Conservation (phyloP, 768 basidiomycete genomes). For the Harrya chromipes region DNA sequence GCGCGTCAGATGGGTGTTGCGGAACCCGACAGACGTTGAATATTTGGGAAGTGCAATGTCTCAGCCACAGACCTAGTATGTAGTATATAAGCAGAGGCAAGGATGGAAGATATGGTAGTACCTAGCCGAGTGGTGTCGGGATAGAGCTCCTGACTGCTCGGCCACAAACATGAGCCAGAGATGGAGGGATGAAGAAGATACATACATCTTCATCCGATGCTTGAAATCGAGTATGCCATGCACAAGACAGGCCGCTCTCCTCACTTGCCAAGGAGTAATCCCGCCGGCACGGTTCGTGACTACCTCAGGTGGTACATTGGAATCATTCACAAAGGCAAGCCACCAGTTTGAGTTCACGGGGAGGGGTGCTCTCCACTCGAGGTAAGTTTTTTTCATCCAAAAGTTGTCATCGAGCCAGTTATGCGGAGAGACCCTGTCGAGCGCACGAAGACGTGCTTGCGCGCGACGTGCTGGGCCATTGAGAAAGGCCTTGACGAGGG, state of each 20-base stretch:
- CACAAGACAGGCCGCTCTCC: slow-evolving; percentile 79
- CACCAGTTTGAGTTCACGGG: slow-evolving; percentile 96
- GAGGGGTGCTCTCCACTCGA: slow-evolving; percentile 82
- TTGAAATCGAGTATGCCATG: slow-evolving; percentile 74
- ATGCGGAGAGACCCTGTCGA: slow-evolving; percentile 78
- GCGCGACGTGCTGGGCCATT: slow-evolving; percentile 13
- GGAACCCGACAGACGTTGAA: slow-evolving; percentile 84
- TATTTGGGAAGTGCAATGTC: slow-evolving; percentile 52
- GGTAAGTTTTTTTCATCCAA: slow-evolving; percentile 86
- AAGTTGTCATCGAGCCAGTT: slow-evolving; percentile 97
- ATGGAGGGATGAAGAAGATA: slow-evolving; percentile 7
- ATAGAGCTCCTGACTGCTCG: slow-evolving; percentile 59
- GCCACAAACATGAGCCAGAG: slow-evolving; percentile 7
- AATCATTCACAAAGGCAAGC: slow-evolving; percentile 80
- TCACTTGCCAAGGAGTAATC: slow-evolving; percentile 79
- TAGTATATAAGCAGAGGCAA: neutral
- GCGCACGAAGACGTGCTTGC: slow-evolving; percentile 44
- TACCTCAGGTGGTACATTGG: slow-evolving; percentile 47
- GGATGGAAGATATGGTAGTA: slow-evolving; percentile 17
- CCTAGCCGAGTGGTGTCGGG: slow-evolving; percentile 74
- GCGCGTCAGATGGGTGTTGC: slow-evolving; percentile 56
- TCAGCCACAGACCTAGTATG: slow-evolving; percentile 58
- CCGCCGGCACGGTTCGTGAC: slow-evolving; percentile 27
- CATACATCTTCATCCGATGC: slow-evolving; percentile 59
- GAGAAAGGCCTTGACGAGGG: slow-evolving; percentile 18